Evolutionary conservation across 139 green algal genomes (phyloP).

Genomic region (Limnomonas spitsbergensis): DNA sequence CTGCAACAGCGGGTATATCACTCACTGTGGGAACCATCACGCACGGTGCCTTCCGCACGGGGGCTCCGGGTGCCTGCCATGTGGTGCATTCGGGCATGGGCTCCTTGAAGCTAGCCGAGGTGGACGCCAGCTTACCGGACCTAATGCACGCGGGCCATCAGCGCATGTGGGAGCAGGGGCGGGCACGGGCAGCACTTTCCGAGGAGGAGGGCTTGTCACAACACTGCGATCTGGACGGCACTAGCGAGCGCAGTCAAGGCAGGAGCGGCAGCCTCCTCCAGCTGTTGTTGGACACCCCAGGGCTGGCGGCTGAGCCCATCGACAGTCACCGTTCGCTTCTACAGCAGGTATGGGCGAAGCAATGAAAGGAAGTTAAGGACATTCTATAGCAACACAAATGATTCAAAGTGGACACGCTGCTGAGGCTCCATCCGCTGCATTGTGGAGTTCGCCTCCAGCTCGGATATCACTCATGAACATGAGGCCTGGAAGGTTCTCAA

Average conservation of each 20-base stretch:
- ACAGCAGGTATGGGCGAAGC: background rate
- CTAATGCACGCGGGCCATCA: slow-evolving; percentile 17
- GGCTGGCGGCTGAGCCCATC: background rate
- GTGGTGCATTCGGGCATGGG: slow-evolving; percentile 30
- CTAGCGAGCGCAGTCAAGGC: no score
- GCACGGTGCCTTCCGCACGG: slow-evolving; percentile 25
- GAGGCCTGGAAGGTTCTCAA: no score
- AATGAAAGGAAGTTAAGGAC: no score
- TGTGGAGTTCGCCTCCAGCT: no score
- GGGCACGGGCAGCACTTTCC: background rate
- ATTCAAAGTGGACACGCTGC: no score
- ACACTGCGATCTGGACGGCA: no score
- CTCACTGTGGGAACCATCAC: slow-evolving; percentile 28
- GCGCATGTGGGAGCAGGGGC: slow-evolving; percentile 13
- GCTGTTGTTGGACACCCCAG: background rate
- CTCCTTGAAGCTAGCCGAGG: slow-evolving; percentile 3
- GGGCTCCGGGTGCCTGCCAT: background rate
- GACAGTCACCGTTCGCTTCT: background rate
- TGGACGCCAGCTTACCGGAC: background rate
- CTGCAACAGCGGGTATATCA: no score
- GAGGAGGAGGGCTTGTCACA: background rate
- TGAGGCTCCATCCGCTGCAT: no score
- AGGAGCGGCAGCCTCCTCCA: no score
- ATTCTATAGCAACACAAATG: no score
- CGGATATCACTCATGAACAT: no score